These are phyloP conservation scores for Leccinum disarticulatum DNA, from an alignment of 768 basidiomycete genomes.

Conservation along the genomic window DNA sequence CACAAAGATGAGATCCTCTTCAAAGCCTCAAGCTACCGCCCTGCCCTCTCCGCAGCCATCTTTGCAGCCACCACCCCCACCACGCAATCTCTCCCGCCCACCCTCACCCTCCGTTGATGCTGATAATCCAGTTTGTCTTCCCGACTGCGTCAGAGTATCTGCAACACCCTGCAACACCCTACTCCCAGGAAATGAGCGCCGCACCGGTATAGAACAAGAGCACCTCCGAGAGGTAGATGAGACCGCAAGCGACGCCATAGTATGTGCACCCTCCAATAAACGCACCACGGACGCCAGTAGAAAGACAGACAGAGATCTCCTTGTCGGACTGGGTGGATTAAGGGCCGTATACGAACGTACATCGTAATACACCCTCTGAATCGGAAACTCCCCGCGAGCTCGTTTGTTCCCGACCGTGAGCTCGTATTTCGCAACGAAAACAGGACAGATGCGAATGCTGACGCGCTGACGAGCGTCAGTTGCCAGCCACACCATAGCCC, in stretches of 20 bases:
- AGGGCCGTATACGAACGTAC: conserved; percentile 39
- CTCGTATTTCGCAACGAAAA: conserved; percentile 77
- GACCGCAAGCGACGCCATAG: conserved; percentile 66
- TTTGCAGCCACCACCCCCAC: no score
- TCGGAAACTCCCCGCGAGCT: conserved; percentile 84
- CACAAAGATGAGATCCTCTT: no score
- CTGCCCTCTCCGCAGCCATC: no score
- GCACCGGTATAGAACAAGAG: conserved; percentile 91
- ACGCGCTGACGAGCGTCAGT: conserved; percentile 84
- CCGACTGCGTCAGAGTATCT: no score
- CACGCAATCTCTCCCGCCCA: no score
- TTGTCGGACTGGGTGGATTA: conserved; percentile 55
- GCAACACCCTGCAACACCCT: no score
- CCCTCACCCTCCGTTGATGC: no score
- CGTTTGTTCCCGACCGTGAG: conserved; percentile 79
- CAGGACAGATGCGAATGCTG: conserved; percentile 78
- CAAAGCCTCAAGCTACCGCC: no score
- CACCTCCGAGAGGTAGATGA: conserved; percentile 90
- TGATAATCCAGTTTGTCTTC: no score
- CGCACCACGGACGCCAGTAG: conserved; percentile 72
- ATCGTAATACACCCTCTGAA: conserved; percentile 82
- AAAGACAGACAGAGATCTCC: conserved; percentile 58
- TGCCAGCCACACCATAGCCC: conserved; percentile 90
- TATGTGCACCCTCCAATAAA: conserved; percentile 84
- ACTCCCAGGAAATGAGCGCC: conserved; percentile 53